Percentiles rank a stretch among this genome's conserved stretches.
phyloP scores from a whole-genome alignment of 176 grass and related monocot species.

The Ampelocalamus luodianensis region DNA sequence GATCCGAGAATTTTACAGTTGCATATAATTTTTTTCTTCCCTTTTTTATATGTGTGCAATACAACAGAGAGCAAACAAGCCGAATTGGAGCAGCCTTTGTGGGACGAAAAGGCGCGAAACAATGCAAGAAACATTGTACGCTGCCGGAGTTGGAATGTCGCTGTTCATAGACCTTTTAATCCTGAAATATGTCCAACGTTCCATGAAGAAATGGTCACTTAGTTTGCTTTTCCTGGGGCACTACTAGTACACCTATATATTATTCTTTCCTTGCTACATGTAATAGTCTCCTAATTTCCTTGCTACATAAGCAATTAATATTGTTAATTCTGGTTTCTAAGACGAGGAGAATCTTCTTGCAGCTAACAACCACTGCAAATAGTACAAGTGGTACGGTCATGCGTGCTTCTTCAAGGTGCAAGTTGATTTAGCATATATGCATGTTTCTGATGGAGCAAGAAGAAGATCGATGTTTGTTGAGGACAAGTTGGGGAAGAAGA shows the following conservation, averaged over 20 bases:
- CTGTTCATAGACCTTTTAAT: neutral
- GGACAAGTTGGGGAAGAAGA: neutral
- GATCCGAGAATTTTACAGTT: no score
- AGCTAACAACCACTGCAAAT: neutral
- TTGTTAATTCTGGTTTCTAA: neutral
- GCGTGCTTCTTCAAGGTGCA: neutral
- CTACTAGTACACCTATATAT: neutral
- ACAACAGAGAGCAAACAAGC: constrained; percentile 11
- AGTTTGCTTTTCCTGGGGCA: neutral
- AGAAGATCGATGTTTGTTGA: neutral
- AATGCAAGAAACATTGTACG: constrained; percentile 3
- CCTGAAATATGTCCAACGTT: neutral
- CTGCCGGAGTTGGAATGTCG: constrained; percentile 16
- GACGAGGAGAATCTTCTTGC: neutral
- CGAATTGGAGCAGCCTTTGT: constrained; percentile 2
- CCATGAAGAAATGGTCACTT: neutral
- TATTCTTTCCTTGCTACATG: neutral
- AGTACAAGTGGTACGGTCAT: neutral
- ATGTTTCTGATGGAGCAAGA: neutral
- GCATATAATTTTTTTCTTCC: no score
- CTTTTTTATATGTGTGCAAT: neutral
- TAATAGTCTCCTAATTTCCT: neutral
- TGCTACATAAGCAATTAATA: no score
- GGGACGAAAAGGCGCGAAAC: constrained; percentile 43
- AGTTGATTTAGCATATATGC: neutral